These are phyloP conservation scores for Phymatotrichopsis omnivora DNA, from an alignment of 2,329 filamentous ascomycete species.

Conservation along the genomic window DNA sequence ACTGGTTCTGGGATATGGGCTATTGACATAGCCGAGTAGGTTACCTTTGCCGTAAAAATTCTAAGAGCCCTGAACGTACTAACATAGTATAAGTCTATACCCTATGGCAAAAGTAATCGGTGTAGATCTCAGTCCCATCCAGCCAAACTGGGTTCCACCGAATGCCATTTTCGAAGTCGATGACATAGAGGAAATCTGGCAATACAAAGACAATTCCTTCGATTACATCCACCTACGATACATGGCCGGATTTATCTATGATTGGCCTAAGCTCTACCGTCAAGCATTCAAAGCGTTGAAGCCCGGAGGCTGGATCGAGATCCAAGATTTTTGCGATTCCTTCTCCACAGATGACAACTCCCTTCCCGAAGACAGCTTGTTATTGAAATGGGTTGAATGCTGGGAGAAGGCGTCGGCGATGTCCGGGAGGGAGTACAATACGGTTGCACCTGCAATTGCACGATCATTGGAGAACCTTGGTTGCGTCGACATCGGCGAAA, in stretches of 20 bases:
- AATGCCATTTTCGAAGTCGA: slow-evolving; percentile 34
- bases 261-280: slow-evolving; percentile 26
- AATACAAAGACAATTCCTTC: slow-evolving; percentile 21
- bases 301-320: slow-evolving; percentile 27
- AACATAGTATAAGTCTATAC: slow-evolving; percentile 16
- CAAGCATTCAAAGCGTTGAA: slow-evolving; percentile 21
- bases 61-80: neutral
- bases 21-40: slow-evolving; percentile 34
- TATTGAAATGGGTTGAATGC: slow-evolving; percentile 28
- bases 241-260: slow-evolving; percentile 49
- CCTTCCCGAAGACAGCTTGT: slow-evolving; percentile 21
- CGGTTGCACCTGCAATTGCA: no score
- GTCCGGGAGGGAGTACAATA: no score
- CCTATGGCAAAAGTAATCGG: slow-evolving; percentile 27
- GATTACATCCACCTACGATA: slow-evolving; percentile 30
- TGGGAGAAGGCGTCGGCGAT: slow-evolving; percentile 33
- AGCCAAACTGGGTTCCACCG: slow-evolving; percentile 33
- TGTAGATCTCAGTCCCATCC: slow-evolving; percentile 35
- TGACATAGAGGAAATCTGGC: slow-evolving; percentile 32
- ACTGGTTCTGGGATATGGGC: slow-evolving; percentile 50
- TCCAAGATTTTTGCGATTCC: slow-evolving; percentile 13
- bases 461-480: no score
- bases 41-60: neutral
- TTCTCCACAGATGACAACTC: slow-evolving; percentile 32
- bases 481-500: no score